phyloP scores from a whole-genome alignment of 805 yeast genomes.

The Wickerhamiella alocasiicola region DNA sequence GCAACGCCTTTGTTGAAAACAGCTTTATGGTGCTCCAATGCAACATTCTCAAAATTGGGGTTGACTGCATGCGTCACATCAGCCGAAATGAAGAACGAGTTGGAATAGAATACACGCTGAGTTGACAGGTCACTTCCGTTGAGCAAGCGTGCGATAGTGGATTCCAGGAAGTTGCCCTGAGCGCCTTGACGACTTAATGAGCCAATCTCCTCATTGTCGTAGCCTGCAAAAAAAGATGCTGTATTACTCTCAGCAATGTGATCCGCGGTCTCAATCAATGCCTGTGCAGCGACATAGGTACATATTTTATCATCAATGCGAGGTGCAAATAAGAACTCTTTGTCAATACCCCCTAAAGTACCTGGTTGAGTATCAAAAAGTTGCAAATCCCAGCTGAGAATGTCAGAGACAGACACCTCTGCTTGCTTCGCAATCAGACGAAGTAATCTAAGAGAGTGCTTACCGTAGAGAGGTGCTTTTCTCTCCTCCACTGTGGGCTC shows the following conservation, averaged over 20 bases:
- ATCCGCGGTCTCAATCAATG: constrained; percentile 39
- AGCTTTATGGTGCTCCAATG: constrained; percentile 69
- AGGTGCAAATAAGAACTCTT: constrained; percentile 70
- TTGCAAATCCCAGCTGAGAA: constrained; percentile 63
- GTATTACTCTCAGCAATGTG: constrained; percentile 25
- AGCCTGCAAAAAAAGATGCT: constrained; percentile 46
- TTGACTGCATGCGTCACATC: constrained; percentile 75
- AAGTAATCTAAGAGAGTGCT: constrained; percentile 54
- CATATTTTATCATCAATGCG: constrained; percentile 79
- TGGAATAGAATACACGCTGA: constrained; percentile 44
- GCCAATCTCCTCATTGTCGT: constrained; percentile 79
- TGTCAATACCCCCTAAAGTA: constrained; percentile 59
- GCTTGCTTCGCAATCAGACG: constrained; percentile 57
- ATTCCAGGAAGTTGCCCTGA: constrained; percentile 59
- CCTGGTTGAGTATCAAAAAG: constrained; percentile 75
- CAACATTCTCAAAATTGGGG: constrained; percentile 49
- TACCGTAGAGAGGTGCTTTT: constrained; percentile 54
- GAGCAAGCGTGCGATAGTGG: constrained; percentile 40
- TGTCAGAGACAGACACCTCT: constrained; percentile 44
- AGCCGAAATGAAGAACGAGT: constrained; percentile 67
- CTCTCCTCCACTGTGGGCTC: constrained; percentile 47
- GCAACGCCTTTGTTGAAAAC: constrained; percentile 66
- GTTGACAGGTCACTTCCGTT: constrained; percentile 25
- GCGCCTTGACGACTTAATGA: constrained; percentile 73
- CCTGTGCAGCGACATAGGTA: constrained; percentile 56